Conservation (phyloP, 352 stramenopile genomes). For the Phytophthora uliginosa region DNA sequence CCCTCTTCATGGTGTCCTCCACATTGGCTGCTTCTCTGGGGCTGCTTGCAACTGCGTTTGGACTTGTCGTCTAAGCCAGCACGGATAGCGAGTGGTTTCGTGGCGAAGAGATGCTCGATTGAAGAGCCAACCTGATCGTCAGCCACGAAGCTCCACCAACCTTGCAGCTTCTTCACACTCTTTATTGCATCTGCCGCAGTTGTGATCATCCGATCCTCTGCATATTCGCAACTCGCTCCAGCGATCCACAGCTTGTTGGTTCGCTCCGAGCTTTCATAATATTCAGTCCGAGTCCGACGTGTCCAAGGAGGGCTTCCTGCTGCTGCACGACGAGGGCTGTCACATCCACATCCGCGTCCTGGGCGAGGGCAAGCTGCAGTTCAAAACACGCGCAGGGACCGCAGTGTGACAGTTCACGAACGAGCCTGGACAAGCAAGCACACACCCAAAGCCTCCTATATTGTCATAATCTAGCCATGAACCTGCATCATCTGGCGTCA, state of each 20-base stretch:
- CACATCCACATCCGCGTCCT: slow-evolving; percentile 87
- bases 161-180: background rate
- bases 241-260: background rate
- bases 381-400: slow-evolving; percentile 73
- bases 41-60: background rate
- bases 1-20: background rate
- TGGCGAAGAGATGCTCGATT: background rate
- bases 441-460: no score
- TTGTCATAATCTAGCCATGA: no score
- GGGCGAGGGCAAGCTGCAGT: slow-evolving; percentile 78
- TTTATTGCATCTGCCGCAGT: background rate
- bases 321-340: slow-evolving; percentile 74
- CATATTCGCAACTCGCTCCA: background rate
- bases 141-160: background rate
- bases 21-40: background rate
- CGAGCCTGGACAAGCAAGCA: no score
- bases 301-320: slow-evolving; percentile 88
- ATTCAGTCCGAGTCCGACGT: slow-evolving; percentile 20
- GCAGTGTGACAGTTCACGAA: slow-evolving; percentile 72
- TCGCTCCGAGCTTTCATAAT: background rate
- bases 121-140: background rate
- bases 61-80: background rate
- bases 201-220: background rate
- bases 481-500: no score
- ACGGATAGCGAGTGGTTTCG: background rate